Evolutionary conservation across 2,329 filamentous ascomycete genomes (phyloP).

Genomic region (Ophiosphaerella korrae): DNA sequence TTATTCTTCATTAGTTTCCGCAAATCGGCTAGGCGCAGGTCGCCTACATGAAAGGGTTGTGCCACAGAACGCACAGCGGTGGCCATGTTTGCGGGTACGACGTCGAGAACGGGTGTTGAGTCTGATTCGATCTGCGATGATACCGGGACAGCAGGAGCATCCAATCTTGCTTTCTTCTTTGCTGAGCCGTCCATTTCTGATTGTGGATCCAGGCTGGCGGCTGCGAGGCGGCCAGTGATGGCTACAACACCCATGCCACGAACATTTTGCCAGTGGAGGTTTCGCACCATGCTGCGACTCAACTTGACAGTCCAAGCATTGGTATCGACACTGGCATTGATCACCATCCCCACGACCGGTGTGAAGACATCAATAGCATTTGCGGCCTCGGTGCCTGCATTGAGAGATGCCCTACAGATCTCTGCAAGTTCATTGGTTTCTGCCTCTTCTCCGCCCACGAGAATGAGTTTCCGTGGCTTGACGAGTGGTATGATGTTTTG

Average conservation of each 20-base stretch:
- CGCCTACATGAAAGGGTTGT: slow-evolving; percentile 91
- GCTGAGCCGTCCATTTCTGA: slow-evolving; percentile 51
- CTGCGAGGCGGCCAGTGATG: slow-evolving; percentile 75
- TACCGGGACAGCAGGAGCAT: slow-evolving; percentile 48
- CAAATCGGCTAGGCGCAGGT: slow-evolving; percentile 86
- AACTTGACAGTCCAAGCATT: slow-evolving; percentile 97
- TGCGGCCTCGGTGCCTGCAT: slow-evolving; percentile 51
- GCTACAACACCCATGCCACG: slow-evolving; percentile 88
- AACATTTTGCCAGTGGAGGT: slow-evolving; percentile 93
- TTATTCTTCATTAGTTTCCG: slow-evolving; percentile 78
- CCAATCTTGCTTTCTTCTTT: slow-evolving; percentile 59
- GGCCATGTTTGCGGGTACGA: slow-evolving; percentile 65
- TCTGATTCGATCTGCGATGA: slow-evolving; percentile 56
- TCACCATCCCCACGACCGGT: slow-evolving; percentile 70
- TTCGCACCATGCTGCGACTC: slow-evolving; percentile 80
- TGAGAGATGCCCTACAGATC: slow-evolving; percentile 74
- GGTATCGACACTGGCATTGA: slow-evolving; percentile 95
- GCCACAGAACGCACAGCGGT: slow-evolving; percentile 77
- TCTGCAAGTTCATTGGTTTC: slow-evolving; percentile 77
- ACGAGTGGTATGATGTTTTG: slow-evolving; percentile 96
- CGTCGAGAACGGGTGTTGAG: slow-evolving; percentile 61
- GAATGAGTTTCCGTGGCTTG: slow-evolving; percentile 88
- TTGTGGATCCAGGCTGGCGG: slow-evolving; percentile 48
- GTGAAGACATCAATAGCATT: slow-evolving; percentile 74
- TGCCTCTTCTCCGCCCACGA: slow-evolving; percentile 78